These are phyloP conservation scores for Ilex asprella DNA, from an alignment of 257 asterid species.

Conservation along the genomic window DNA sequence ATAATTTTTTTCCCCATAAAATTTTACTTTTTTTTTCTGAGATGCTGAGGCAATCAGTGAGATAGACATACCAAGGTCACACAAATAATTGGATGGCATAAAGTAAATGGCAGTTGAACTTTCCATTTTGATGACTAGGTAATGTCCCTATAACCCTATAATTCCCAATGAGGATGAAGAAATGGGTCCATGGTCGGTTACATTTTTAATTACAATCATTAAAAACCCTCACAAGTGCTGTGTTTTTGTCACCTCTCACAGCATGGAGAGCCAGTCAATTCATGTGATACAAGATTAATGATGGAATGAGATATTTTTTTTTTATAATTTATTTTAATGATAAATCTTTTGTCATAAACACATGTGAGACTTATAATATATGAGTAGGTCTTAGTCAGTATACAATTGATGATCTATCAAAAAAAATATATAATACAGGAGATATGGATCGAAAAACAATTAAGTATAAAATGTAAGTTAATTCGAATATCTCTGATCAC, in stretches of 20 bases:
- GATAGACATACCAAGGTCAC: constrained; percentile 29
- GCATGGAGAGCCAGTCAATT: constrained; percentile 4
- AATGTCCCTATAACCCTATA: constrained; percentile 17
- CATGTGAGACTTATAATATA: too few relatives aligned
- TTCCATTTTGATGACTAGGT: constrained; percentile 34
- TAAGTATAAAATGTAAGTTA: too few relatives aligned
- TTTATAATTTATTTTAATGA: too few relatives aligned
- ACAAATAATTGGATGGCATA: constrained; percentile 53
- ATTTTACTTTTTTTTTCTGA: neutral
- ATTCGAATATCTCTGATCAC: too few relatives aligned
- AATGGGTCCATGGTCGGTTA: constrained; percentile 49
- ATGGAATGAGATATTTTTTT: neutral
- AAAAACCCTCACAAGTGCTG: constrained; percentile 9
- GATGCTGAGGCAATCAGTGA: constrained; percentile 23
- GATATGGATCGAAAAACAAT: too few relatives aligned
- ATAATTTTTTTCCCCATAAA: too few relatives aligned
- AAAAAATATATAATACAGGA: too few relatives aligned
- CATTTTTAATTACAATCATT: constrained; percentile 16
- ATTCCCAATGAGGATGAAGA: constrained; percentile 25
- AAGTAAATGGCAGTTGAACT: constrained; percentile 43
- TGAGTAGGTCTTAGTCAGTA: too few relatives aligned
- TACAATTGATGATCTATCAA: too few relatives aligned
- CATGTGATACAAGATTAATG: constrained; percentile 10
- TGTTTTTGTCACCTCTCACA: constrained; percentile 1
- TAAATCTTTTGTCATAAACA: too few relatives aligned